phyloP scores from a whole-genome alignment of 306 rosid species.

The Quillaja saponaria region DNA sequence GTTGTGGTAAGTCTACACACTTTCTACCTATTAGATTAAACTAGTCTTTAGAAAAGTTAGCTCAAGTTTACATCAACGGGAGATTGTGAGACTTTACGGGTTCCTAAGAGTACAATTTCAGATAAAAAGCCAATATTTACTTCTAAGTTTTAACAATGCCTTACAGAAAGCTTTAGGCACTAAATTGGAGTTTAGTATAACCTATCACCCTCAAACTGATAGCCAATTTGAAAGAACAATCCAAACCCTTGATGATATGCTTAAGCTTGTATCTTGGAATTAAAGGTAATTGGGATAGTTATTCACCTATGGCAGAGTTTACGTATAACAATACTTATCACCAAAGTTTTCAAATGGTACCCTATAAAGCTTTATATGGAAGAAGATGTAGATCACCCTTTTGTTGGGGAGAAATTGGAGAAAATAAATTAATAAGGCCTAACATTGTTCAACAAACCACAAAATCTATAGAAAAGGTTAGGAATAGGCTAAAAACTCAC shows the following conservation, averaged over 20 bases:
- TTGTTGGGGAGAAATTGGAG: background rate
- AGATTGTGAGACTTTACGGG: too few species aligned
- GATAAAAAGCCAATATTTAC: too few species aligned
- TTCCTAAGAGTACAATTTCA: too few species aligned
- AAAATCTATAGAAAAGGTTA: background rate
- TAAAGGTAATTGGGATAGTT: background rate
- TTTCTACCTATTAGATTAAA: too few species aligned
- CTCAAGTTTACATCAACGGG: too few species aligned
- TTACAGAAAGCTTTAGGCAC: background rate
- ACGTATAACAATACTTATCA: background rate
- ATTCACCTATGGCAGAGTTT: background rate
- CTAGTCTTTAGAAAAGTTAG: too few species aligned
- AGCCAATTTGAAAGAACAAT: background rate
- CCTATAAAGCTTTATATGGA: background rate
- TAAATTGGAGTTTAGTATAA: background rate
- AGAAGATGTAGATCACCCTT: background rate
- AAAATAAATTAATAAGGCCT: background rate
- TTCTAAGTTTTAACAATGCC: too few species aligned
- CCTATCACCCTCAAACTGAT: background rate
- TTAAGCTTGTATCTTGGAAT: background rate
- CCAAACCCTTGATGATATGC: background rate
- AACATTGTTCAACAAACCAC: background rate
- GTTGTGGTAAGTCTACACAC: too few species aligned
- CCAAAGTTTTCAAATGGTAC: background rate
- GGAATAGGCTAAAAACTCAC: background rate